phyloP scores from a whole-genome alignment of 179 eudicot species.

The Beta macrorhiza region DNA sequence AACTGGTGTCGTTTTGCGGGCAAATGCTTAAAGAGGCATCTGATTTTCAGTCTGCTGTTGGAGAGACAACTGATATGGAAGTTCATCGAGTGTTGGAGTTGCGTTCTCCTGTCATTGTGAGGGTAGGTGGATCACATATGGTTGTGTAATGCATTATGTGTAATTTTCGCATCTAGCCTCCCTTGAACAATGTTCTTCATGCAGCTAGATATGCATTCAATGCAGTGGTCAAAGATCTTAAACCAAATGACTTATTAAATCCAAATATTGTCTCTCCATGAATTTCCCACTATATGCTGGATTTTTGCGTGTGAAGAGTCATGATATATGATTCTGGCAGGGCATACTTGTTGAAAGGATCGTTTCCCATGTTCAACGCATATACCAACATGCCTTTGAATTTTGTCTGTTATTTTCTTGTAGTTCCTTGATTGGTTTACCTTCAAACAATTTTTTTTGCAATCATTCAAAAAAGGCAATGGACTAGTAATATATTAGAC shows the following conservation, averaged over 20 bases:
- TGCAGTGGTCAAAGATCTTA: background rate
- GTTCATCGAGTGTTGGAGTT: slow-evolving; percentile 86
- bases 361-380: no score
- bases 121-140: slow-evolving; percentile 44
- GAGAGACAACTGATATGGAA: slow-evolving; percentile 77
- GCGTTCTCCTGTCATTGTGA: slow-evolving; percentile 88
- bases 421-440: background rate
- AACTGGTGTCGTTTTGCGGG: slow-evolving; percentile 82
- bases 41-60: slow-evolving; percentile 75
- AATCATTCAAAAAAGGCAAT: background rate
- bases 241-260: background rate
- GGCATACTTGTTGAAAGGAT: background rate
- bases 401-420: background rate
- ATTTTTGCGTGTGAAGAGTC: background rate
- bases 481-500: background rate
- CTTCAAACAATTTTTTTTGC: no score
- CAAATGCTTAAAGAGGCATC: slow-evolving; percentile 90
- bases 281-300: background rate
- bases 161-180: background rate
- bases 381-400: background rate
- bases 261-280: background rate
- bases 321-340: background rate
- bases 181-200: background rate
- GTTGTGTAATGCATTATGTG: background rate
- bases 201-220: background rate